A percentile compares a stretch with the other conserved stretches of the same genome.
These are phyloP conservation scores for Nidularia sp. DNA, from an alignment of 768 basidiomycete genomes.

Conservation along the genomic window DNA sequence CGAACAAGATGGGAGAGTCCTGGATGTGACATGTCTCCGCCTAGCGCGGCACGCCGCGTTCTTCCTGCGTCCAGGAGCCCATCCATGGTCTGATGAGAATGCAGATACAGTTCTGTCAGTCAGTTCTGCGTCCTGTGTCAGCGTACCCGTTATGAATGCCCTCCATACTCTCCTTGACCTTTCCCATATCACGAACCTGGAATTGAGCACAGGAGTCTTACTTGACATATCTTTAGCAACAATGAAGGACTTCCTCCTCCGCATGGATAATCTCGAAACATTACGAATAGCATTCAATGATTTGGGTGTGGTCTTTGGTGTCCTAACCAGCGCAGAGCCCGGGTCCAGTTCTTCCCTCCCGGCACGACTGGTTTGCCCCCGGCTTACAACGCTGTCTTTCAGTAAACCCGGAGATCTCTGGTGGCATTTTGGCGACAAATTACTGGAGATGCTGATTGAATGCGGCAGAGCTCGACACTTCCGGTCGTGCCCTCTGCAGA, in stretches of 20 bases:
- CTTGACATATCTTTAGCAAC: slow-evolving; percentile 13
- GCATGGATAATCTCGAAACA: slow-evolving; percentile 15
- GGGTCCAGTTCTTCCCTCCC: neutral
- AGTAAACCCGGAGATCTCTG: neutral
- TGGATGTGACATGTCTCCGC: slow-evolving; percentile 5
- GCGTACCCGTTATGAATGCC: slow-evolving; percentile 11
- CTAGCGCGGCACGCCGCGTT: slow-evolving; percentile 18
- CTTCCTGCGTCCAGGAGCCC: slow-evolving; percentile 11
- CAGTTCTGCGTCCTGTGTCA: slow-evolving; percentile 16
- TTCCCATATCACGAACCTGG: slow-evolving; percentile 21
- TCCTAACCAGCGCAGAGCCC: slow-evolving; percentile 55
- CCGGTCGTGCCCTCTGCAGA: no score
- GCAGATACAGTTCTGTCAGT: slow-evolving; percentile 36
- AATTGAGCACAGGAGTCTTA: slow-evolving; percentile 24
- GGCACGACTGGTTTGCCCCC: neutral
- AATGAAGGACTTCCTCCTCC: slow-evolving; percentile 13
- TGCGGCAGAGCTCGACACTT: no score
- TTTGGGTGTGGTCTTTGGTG: slow-evolving; percentile 16
- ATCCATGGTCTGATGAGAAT: slow-evolving; percentile 16
- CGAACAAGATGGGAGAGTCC: neutral
- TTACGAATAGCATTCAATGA: slow-evolving; percentile 24
- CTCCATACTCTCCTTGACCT: slow-evolving; percentile 14
- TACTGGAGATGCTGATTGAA: no score
- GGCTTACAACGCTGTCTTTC: neutral
- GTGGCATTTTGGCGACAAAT: neutral